A percentile compares a stretch with the other conserved stretches of the same genome.
Evolutionary conservation across 768 basidiomycete genomes (phyloP).

Genomic region (Leucosporidium scottii): DNA sequence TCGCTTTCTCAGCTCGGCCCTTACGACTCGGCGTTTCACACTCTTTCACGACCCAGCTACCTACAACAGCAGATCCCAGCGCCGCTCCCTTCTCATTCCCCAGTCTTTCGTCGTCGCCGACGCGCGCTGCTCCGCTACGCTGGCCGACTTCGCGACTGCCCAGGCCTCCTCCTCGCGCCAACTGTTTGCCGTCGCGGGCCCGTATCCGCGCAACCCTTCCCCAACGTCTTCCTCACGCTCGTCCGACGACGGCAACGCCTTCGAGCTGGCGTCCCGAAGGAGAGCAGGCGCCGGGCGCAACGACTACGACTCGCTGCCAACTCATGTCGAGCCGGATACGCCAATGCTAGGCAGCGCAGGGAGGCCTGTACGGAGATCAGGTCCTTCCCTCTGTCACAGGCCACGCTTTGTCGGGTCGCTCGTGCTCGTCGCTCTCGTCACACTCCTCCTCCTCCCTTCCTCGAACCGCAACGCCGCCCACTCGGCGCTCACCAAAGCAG

Average conservation of each 20-base stretch:
- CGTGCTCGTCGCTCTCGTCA: slow-evolving; percentile 29
- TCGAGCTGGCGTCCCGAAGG: background rate
- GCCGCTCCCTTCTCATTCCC: too few species aligned
- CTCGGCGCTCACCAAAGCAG: slow-evolving; percentile 30
- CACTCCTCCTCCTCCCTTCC: slow-evolving; percentile 32
- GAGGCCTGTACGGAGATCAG: slow-evolving; percentile 10
- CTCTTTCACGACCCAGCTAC: too few species aligned
- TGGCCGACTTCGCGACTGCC: too few species aligned
- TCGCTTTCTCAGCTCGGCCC: too few species aligned
- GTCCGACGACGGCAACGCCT: background rate
- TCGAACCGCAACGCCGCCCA: slow-evolving; percentile 28
- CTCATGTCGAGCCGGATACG: slow-evolving; percentile 21
- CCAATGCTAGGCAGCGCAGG: slow-evolving; percentile 6
- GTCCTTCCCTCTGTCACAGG: slow-evolving; percentile 8
- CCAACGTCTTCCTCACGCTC: slow-evolving; percentile 1
- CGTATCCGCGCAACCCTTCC: background rate
- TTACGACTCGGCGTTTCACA: too few species aligned
- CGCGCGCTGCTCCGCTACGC: too few species aligned
- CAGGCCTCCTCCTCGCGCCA: too few species aligned
- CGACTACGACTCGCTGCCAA: slow-evolving; percentile 20
- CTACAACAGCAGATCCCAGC: too few species aligned
- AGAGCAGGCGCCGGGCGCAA: background rate
- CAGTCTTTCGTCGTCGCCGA: too few species aligned
- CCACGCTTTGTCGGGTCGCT: slow-evolving; percentile 24
- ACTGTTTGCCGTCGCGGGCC: too few species aligned